Base-by-base conservation (phyloP, 345 rosid genomes). In the Murraya paniculata region DNA sequence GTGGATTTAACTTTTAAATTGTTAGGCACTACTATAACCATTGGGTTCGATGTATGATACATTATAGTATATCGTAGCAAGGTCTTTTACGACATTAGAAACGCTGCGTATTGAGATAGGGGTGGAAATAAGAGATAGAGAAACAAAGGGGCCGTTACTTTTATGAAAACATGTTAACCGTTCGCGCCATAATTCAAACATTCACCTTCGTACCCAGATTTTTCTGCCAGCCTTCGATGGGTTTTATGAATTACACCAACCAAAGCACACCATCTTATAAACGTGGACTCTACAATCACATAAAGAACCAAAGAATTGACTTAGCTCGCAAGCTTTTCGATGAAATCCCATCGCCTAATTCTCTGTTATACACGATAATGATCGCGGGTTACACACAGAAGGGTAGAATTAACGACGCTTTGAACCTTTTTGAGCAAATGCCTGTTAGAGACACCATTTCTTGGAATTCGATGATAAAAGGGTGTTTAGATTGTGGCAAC, bases 391-490 rank as follows among this genome's bases (percentile, higher is more conserved):
- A 84, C 65, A 71, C 89, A 0, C 81, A 78, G 72, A 84, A 56
- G 30, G 14, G 76, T 4, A 80, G 81, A 76, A 82, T 94, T 22
- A 55, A 21, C 4, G 91, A 86, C 68, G 97, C 98, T 21, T 61
- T 88, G 81, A 24, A 70, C 0, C 83, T 91, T 80, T 88, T 94
- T 64, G 83, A 83, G 0, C 53, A 55, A 83, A 91, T 90, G 87
- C 80, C 88, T 5, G 78, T 76, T 4, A 88, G 89, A 78, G 98
- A 92, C 79, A 56, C 78, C 1, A 68, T 92, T 10, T 79, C 88
- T 3, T 94, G 96, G 97, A 94, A 92, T 71, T 85, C 89, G 30
- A 91, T 90, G 92, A 76, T 92, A 1, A 78, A 87, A 68, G 97
- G 92, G 4, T 91, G 96, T 61, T 69, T 94, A 6, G 83, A 88